phyloP scores from a whole-genome alignment of 1,284 basidiomycete species.

The Schizopora paradoxa region DNA sequence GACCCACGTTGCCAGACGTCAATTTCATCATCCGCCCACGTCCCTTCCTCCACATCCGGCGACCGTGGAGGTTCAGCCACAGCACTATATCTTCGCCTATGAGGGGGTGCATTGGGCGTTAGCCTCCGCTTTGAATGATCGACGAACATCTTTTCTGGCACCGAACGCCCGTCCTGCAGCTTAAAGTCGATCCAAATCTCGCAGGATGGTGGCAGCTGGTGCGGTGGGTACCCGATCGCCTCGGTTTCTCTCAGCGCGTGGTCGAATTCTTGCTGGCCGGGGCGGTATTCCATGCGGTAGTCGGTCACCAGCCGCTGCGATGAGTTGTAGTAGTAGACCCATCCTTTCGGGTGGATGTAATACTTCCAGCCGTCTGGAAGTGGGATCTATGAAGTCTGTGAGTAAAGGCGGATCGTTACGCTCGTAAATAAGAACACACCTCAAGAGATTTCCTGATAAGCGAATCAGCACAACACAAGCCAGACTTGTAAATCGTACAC shows the following conservation, averaged over 20 bases:
- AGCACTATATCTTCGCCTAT: conserved; percentile 2
- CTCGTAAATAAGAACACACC: no score
- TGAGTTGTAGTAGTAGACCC: conserved; percentile 17
- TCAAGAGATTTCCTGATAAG: no score
- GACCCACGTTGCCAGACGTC: conserved; percentile 6
- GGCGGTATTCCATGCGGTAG: conserved; percentile 12
- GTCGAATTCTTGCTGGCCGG: conserved; percentile 13
- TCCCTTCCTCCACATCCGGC: no score
- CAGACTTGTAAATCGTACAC: neutral
- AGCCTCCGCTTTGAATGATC: conserved; percentile 8
- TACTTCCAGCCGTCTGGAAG: conserved; percentile 13
- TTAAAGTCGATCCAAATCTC: conserved; percentile 17
- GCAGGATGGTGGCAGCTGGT: conserved; percentile 11
- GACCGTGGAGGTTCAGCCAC: no score
- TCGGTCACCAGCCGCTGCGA: conserved; percentile 16
- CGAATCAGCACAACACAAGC: neutral
- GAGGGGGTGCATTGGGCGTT: conserved; percentile 6
- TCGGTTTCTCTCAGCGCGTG: conserved; percentile 12
- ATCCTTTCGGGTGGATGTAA: conserved; percentile 17
- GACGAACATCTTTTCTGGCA: conserved; percentile 11
- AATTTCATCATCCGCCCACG: conserved; percentile 11
- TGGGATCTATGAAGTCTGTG: conserved; percentile 2
- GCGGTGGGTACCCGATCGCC: conserved; percentile 4
- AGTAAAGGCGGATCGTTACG: no score
- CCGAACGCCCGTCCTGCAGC: conserved; percentile 6